These are phyloP conservation scores for Raddia guianensis DNA, from an alignment of 176 grass and related monocot genomes.

Conservation along the genomic window DNA sequence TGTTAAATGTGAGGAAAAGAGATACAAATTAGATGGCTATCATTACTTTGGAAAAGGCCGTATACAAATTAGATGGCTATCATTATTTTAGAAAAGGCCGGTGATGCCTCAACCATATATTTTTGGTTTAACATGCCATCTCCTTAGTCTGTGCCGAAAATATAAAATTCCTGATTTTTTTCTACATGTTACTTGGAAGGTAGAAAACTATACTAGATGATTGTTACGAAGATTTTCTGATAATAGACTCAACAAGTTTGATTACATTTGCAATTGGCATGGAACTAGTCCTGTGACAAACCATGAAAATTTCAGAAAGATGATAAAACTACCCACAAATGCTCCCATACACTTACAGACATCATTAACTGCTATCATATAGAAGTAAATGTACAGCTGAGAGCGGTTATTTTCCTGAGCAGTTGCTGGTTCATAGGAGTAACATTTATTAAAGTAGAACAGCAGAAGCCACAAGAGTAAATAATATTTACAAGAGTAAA, in stretches of 20 bases:
- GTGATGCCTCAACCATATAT: conserved; percentile 12
- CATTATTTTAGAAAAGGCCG: conserved; percentile 13
- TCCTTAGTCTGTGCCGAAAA: neutral
- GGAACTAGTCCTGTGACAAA: conserved; percentile 22
- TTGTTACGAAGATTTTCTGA: conserved; percentile 13
- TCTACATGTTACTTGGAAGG: conserved; percentile 5
- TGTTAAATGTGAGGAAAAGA: neutral
- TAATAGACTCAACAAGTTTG: neutral
- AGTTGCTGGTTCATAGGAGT: conserved; percentile 7
- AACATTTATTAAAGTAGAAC: conserved; percentile 16
- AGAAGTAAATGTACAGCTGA: neutral
- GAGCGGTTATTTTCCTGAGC: neutral
- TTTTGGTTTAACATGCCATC: neutral
- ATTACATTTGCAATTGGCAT: conserved; percentile 11
- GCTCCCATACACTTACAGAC: neutral
- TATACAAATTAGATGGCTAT: neutral
- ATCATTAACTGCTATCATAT: conserved; percentile 4
- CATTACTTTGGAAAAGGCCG: no score
- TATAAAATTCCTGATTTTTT: neutral
- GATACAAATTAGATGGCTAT: neutral
- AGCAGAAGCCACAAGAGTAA: conserved; percentile 15
- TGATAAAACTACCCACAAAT: conserved; percentile 9
- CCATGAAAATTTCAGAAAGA: conserved; percentile 1
- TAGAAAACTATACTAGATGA: conserved; percentile 19
- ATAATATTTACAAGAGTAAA: conserved; percentile 47